phyloP scores from a whole-genome alignment of 2,329 filamentous ascomycete species.

The Apiospora sp. region DNA sequence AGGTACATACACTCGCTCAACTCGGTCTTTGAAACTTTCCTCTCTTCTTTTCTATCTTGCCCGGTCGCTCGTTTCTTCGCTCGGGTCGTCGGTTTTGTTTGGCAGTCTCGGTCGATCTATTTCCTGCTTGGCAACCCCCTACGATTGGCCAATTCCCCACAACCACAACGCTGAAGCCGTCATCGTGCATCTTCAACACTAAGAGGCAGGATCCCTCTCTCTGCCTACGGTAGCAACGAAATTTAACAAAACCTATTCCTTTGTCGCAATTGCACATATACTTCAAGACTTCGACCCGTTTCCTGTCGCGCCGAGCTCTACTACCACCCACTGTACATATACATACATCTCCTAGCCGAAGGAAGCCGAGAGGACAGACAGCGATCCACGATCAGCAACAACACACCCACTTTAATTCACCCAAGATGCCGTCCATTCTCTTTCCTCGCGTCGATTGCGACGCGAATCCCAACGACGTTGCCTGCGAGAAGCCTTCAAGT shows the following conservation, averaged over 20 bases:
- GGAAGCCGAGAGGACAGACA: not conserved
- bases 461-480: slow-evolving; percentile 32
- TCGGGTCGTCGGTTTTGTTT: not conserved
- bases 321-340: not conserved
- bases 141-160: slow-evolving; percentile 19
- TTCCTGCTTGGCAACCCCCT: slow-evolving; percentile 3
- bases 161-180: not conserved
- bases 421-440: slow-evolving; percentile 24
- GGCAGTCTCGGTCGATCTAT: slow-evolving; percentile 1
- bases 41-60: slow-evolving; percentile 14
- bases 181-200: not conserved
- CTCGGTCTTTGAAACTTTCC: not conserved
- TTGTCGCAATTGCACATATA: slow-evolving; percentile 11
- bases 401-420: not conserved
- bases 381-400: not conserved
- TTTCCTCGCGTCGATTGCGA: slow-evolving; percentile 32
- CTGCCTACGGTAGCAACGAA: not conserved
- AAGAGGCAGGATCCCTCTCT: slow-evolving; percentile 19
- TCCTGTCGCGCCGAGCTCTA: not conserved
- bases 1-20: slow-evolving; percentile 6
- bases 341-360: not conserved
- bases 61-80: slow-evolving; percentile 7
- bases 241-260: not conserved
- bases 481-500: slow-evolving; percentile 39
- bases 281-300: not conserved